Base-by-base conservation (phyloP, 805 yeast genomes). In the Candida incommunis region DNA sequence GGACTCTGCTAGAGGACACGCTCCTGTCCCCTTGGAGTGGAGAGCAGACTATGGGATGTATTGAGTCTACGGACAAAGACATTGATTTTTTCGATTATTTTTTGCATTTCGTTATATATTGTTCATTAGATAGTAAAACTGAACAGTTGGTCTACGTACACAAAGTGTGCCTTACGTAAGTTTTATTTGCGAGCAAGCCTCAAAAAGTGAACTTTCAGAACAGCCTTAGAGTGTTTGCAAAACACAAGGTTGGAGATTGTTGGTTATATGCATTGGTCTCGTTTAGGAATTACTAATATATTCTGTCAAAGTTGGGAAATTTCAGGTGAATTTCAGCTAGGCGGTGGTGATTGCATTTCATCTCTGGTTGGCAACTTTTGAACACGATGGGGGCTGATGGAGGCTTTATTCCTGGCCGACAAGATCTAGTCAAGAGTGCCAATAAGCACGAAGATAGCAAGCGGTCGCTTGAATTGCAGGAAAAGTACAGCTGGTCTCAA, bases 391-490 rank as follows among this genome's bases (percentile, higher is more conserved):
- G 59, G 1, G 57, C 50, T 48, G 90, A 82, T 56, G 90, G 90
- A n/a, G 86, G 88, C 2, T 70, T 83, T 1, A 72, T 80, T 18
- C 78, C 80, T 15, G 72, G 71, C 43, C 65, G 83, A 24, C 68
- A 68, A 47, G 82, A 78, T 48, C 67, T 74, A 11, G 58, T 61
- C 9, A 55, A 50, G 22, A 55, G 22, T 16, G 40, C 11, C 4
- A 21, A 15, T 1, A 22, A 20, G 18, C 7, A n/a, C n/a, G 27
- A 25, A 25, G 27, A 9, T 13, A 25, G 27, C 13, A 16, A 11
- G 13, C 22, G 23, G 7, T 31, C 37, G 9, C 7, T 18, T 11
- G 44, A 22, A 22, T 5, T 21, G 4, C 9, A 43, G 15, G 5
- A 9, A 3, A 13, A 21, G 5, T 21, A 26, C 44, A 5, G 5